Evolutionary conservation across 805 yeast species (phyloP).

Genomic region (Wickerhamiella galacta): DNA sequence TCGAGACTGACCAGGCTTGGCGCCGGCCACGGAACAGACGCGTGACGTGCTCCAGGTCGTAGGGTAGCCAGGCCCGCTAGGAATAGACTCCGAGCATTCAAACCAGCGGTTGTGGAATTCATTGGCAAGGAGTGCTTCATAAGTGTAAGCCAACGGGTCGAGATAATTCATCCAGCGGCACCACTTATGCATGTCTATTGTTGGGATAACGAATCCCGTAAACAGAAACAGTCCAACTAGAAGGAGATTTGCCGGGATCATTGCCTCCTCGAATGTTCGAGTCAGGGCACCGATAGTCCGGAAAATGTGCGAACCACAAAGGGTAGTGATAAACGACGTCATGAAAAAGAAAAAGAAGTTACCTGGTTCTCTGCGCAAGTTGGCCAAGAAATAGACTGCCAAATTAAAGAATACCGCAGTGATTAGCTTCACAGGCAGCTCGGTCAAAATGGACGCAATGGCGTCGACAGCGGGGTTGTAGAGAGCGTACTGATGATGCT

Average conservation of each 20-base stretch:
- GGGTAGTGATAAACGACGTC: constrained; percentile 29
- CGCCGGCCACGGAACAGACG: constrained; percentile 47
- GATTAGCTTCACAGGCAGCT: constrained; percentile 42
- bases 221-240: constrained; percentile 37
- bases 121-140: constrained; percentile 38
- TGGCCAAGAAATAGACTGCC: constrained; percentile 40
- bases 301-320: constrained; percentile 36
- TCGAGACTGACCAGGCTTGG: constrained; percentile 33
- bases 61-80: constrained; percentile 40
- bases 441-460: constrained; percentile 40
- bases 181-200: constrained; percentile 51
- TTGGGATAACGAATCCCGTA: constrained; percentile 48
- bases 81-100: constrained; percentile 39
- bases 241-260: constrained; percentile 39
- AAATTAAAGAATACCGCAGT: constrained; percentile 31
- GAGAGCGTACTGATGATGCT: constrained; percentile 55
- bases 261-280: constrained; percentile 38
- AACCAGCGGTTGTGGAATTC: constrained; percentile 46
- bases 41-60: constrained; percentile 24
- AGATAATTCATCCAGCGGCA: constrained; percentile 47
- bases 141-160: constrained; percentile 40
- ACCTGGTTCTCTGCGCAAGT: constrained; percentile 33
- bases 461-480: constrained; percentile 66
- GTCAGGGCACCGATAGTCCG: constrained; percentile 35
- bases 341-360: constrained; percentile 36